phyloP scores from a whole-genome alignment of 345 rosid species.

The Erodium maritimum region DNA sequence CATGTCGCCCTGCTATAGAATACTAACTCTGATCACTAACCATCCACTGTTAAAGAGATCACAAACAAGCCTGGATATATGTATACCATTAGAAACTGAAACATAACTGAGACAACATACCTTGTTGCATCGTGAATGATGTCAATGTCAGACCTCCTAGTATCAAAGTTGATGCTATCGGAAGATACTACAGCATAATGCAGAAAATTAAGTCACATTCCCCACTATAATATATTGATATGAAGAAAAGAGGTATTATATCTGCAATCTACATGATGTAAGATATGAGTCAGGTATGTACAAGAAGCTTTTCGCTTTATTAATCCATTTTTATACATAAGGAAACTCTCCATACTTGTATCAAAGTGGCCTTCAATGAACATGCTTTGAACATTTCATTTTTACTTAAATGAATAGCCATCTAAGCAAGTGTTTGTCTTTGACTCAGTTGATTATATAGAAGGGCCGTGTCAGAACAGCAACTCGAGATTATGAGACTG shows the following conservation, averaged over 20 bases:
- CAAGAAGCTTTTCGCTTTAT: too few species aligned
- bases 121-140: constrained; percentile 76
- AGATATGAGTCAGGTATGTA: too few species aligned
- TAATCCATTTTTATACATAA: too few species aligned
- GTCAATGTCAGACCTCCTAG: constrained; percentile 83
- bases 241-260: neutral
- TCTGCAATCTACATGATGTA: too few species aligned
- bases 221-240: neutral
- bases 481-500: neutral
- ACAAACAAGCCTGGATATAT: neutral
- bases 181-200: constrained; percentile 62
- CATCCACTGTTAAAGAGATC: neutral
- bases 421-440: neutral
- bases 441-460: neutral
- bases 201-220: neutral
- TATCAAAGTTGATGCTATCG: constrained; percentile 79
- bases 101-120: constrained; percentile 19
- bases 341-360: too few species aligned
- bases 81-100: neutral
- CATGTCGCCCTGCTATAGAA: constrained; percentile 51
- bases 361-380: neutral
- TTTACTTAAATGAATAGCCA: neutral
- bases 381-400: neutral
- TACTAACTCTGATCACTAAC: neutral
- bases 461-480: too few species aligned